Base-by-base conservation (phyloP, 495 filamentous ascomycete species). In the Parathielavia appendiculata region DNA sequence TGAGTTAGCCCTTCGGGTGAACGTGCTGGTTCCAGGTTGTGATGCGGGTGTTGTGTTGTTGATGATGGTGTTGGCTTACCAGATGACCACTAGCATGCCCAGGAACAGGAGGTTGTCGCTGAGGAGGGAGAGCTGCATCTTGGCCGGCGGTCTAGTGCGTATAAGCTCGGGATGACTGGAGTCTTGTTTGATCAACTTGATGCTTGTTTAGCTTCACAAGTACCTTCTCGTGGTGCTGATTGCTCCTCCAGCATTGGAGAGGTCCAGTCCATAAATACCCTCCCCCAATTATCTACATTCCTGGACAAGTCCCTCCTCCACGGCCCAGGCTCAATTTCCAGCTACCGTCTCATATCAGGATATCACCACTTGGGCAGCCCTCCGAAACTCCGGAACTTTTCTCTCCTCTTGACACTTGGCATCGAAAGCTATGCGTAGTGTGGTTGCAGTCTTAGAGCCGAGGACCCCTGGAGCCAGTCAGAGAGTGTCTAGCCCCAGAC, bases 101-200 rank as follows among this genome's bases (percentile, higher is more conserved):
- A 56, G 41, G 30, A 56, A 17, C n/a, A 47, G 12, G 17, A 56
- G 43, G 17, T n/a, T 22, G 41, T 22, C 38, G 30, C 5, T 51
- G 1, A 30, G n/a, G 30, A 54, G 39, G 19, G 53, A 36, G 30
- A 47, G 30, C n/a, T 56, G 53, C 53, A 56, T 56, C 5, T 36
- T 56, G 53, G 13, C 3, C 10, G 5, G 30, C 0, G 22, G 20
- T 26, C 8, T 19, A 23, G 19, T 16, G 11, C 2, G 11, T 19
- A 9, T 8, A 39, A 40, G 17, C 22, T 5, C 2, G 1, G 17
- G 17, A 12, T 49, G 26, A 22, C 11, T 8, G 5, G 36, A 36
- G 34, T 38, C 10, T 36, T 8, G 36, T 0, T 39, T 39, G 36
- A 39, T 30, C 26, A 30, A 30, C 26, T 30, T 30, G 26, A 30